Base-by-base conservation (phyloP, 2,329 filamentous ascomycete species). In the Zymoseptoria crescenta region DNA sequence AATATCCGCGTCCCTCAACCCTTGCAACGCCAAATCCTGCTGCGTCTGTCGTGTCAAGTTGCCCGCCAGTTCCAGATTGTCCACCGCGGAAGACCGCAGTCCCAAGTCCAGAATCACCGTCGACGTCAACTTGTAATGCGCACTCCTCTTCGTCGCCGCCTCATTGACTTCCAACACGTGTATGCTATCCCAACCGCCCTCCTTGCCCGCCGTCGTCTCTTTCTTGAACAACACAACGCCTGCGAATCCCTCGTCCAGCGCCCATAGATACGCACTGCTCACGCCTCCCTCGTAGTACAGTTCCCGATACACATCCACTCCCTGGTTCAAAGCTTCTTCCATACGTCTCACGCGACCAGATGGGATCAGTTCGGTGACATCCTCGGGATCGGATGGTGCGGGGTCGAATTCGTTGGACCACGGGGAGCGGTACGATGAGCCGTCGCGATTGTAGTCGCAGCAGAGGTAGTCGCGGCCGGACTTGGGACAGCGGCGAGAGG, bases 361-460 rank as follows among this genome's bases (percentile, higher is more conserved):
- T 0, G 93, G 93, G 10, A 95, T 85, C 1, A 91, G 90, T 1
- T 91, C 90, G 72, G 96, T 92, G 24, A 84, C 85, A 54, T 84
- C 83, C 54, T 81, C 82, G 65, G 82, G 82, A 65, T 89, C 87
- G 61, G 96, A 82, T 13, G 91, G 88, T 41, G 8, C 35, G 19
- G 93, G 94, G 74, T 97, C 91, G 75, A 99, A 99, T 76, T 96
- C 89, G 78, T 97, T 97, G 78, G 88, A 94, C 94, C 94, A 99
- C n/a, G 94, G 94, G 65, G 90, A 96, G 63, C 94, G 88, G 83
- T 96, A 96, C 77, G 89, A 95, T 79, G 96, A 93, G 63, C 94
- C 94, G 77, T 99, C 94, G 65, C 94, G 92, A 82, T 99, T 99
- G 83, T 99, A 99, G 83, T 99, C 94, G 81, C 94, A 99, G 71